Evolutionary conservation across 148 eudicot genomes (phyloP), one percentile per base, ranked within the genome.

Genomic region (Cornus suecica): DNA sequence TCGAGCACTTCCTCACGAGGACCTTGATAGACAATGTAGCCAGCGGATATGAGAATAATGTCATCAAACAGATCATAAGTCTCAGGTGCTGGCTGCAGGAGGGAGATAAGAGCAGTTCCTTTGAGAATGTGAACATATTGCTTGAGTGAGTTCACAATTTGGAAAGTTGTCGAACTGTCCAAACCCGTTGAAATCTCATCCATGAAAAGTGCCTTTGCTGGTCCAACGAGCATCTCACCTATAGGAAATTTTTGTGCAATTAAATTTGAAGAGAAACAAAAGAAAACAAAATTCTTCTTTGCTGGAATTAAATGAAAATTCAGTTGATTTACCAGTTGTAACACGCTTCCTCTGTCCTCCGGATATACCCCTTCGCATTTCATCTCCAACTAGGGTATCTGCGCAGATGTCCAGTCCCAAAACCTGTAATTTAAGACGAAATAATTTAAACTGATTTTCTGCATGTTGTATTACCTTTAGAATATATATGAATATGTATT

Each of bases 221-320:
- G 88, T 48, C 90, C 90, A 25, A 85, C 90, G 74, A 87, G 79
- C 87, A 87, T 85, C 67, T 87, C 90, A 20, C 90, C 90, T 87
- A 69, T 8, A 13, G 13, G 15, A 60, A 31, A 11, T 52, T 29
- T n/a, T 20, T 2, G 41, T 34, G 6, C 2, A 15, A 48, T 48
- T 48, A 48, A 48, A 10, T 48, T 48, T 0, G 14, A 48, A 48
- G 18, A 48, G 14, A 11, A n/a, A n/a, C n/a, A 48, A 48, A 37
- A 73, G 76, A 32, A 25, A 34, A 8, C 2, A 60, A 8, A 8
- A 54, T 56, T 14, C 56, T 72, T 56, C 29, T 9, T 31, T 60
- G n/a, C 25, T 27, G 1, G 1, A 4, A 5, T 65, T 7, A 5
- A n/a, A 3, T 27, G 31, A 64, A 22, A 3, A 15, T 5, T 15